Percentiles rank a stretch among this genome's conserved stretches.
phyloP scores from a whole-genome alignment of 2,329 filamentous ascomycete genomes.

The Colletotrichum sp. region DNA sequence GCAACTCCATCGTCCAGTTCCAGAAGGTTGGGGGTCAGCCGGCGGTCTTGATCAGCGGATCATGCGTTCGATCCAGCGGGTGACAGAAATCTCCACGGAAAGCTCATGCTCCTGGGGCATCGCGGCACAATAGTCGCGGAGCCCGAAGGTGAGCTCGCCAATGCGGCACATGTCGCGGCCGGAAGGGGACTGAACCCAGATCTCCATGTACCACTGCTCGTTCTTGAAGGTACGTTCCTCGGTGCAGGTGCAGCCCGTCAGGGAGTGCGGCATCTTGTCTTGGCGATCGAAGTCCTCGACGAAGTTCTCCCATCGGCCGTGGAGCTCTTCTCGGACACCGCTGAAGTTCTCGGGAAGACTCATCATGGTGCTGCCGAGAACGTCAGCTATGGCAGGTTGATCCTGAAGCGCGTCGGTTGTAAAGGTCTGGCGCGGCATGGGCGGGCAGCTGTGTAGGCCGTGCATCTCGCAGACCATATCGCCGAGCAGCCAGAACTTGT shows the following conservation, averaged over 20 bases:
- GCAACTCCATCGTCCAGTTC: not conserved
- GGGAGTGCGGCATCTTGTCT: slow-evolving; percentile 29
- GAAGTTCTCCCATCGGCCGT: not conserved
- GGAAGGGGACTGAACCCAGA: not conserved
- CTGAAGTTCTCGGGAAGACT: slow-evolving; percentile 52
- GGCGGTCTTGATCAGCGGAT: not conserved
- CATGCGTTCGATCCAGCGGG: not conserved
- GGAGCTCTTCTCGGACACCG: not conserved
- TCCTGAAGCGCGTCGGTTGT: not conserved
- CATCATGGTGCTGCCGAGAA: slow-evolving; percentile 33
- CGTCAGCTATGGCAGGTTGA: not conserved
- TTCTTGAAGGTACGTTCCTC: slow-evolving; percentile 40
- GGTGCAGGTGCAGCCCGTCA: slow-evolving; percentile 43
- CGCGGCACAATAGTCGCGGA: not conserved
- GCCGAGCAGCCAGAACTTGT: slow-evolving; percentile 44
- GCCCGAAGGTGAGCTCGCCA: not conserved
- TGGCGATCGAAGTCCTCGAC: slow-evolving; percentile 26
- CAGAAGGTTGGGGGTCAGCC: not conserved
- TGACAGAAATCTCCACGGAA: not conserved
- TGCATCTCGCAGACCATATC: slow-evolving; percentile 29
- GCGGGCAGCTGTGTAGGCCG: slow-evolving; percentile 11
- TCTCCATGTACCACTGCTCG: not conserved
- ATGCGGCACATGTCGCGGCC: not conserved
- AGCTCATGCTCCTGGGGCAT: not conserved
- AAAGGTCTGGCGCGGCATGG: not conserved